phyloP scores from a whole-genome alignment of 2,329 filamentous ascomycete species.

The Penicillium sp. region DNA sequence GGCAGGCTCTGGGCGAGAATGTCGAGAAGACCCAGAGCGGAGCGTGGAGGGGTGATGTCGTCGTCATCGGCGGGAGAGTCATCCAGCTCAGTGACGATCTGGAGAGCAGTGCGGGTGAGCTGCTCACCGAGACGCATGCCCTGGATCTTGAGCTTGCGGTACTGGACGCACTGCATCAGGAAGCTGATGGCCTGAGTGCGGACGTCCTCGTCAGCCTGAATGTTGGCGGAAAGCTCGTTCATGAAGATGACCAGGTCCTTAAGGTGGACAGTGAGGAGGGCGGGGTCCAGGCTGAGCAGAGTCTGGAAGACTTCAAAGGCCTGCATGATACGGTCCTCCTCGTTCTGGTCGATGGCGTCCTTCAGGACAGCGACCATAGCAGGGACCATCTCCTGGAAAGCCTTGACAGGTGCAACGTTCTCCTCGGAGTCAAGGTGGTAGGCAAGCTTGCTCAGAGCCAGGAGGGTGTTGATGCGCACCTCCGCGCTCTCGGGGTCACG shows the following conservation, averaged over 20 bases:
- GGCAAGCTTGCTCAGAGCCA: slow-evolving; percentile 85
- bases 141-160: slow-evolving; percentile 95
- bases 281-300: slow-evolving; percentile 85
- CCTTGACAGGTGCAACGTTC: slow-evolving; percentile 72
- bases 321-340: slow-evolving; percentile 88
- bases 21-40: slow-evolving; percentile 85
- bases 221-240: slow-evolving; percentile 82
- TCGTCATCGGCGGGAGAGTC: slow-evolving; percentile 73
- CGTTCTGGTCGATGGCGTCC: slow-evolving; percentile 75
- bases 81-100: slow-evolving; percentile 88
- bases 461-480: slow-evolving; percentile 92
- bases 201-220: slow-evolving; percentile 79
- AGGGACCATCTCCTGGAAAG: slow-evolving; percentile 81
- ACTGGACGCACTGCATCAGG: slow-evolving; percentile 89
- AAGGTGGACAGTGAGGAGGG: slow-evolving; percentile 82
- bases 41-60: slow-evolving; percentile 82
- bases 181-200: slow-evolving; percentile 90
- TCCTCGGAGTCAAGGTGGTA: slow-evolving; percentile 89
- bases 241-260: slow-evolving; percentile 92
- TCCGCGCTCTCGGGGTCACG: slow-evolving; percentile 88
- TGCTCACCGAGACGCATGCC: slow-evolving; percentile 84
- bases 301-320: slow-evolving; percentile 98
- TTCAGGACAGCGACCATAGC: slow-evolving; percentile 90
- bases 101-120: slow-evolving; percentile 84
- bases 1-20: slow-evolving; percentile 87